phyloP scores from a whole-genome alignment of 345 rosid species.

The Pseudoturritis turrita region DNA sequence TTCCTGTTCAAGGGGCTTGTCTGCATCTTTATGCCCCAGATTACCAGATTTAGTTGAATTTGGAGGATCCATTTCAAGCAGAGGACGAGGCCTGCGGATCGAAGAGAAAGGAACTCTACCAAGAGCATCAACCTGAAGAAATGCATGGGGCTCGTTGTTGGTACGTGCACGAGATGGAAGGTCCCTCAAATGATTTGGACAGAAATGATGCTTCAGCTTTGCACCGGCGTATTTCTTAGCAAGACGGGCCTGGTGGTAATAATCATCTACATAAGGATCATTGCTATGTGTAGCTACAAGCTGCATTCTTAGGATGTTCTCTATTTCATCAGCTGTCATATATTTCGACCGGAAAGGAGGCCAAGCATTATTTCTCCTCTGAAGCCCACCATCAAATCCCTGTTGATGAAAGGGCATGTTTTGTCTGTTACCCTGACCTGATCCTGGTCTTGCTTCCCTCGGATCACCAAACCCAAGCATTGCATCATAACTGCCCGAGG shows the following conservation, averaged over 20 bases:
- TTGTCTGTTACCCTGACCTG: conserved; percentile 58
- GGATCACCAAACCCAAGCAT: conserved; percentile 53
- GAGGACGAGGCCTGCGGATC: conserved; percentile 93
- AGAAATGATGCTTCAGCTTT: conserved; percentile 73
- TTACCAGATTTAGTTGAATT: conserved; percentile 43
- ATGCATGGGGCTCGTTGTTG: conserved; percentile 74
- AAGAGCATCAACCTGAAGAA: conserved; percentile 95
- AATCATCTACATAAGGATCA: conserved; percentile 94
- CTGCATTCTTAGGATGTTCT: conserved; percentile 78
- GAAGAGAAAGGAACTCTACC: conserved; percentile 96
- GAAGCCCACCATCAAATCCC: conserved; percentile 47
- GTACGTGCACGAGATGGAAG: conserved; percentile 74
- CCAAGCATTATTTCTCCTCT: conserved; percentile 49
- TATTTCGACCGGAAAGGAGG: conserved; percentile 71
- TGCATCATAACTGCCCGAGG: conserved; percentile 51
- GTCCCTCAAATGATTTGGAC: conserved; percentile 76
- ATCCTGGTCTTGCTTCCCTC: conserved; percentile 61
- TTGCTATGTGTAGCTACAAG: conserved; percentile 89
- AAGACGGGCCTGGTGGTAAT: conserved; percentile 86
- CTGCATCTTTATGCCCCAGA: conserved; percentile 50
- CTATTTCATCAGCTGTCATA: conserved; percentile 80
- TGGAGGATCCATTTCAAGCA: conserved; percentile 87
- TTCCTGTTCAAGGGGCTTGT: conserved; percentile 86
- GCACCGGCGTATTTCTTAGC: conserved; percentile 71
- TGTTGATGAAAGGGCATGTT: conserved; percentile 50